Evolutionary conservation across 1,284 basidiomycete species (phyloP).

Genomic region (Exobasidium cylindrosporum): DNA sequence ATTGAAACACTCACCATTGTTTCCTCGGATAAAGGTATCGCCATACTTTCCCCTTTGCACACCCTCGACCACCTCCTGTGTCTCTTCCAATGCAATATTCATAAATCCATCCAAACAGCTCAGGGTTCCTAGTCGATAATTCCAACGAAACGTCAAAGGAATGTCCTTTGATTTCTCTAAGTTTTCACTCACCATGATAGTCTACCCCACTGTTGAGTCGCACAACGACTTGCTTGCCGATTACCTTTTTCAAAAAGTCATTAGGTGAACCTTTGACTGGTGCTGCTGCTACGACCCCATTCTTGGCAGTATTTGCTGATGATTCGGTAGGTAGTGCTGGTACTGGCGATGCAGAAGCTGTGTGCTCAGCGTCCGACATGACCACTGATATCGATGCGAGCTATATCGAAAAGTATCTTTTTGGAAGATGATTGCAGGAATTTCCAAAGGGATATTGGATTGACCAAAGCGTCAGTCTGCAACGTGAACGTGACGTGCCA

Average conservation of each 20-base stretch:
- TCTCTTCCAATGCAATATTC: conserved; percentile 98
- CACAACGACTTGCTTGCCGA: conserved; percentile 91
- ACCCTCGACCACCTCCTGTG: conserved; percentile 89
- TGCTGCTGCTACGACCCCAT: conserved; percentile 9
- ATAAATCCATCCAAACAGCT: conserved; percentile 89
- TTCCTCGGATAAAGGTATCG: conserved; percentile 91
- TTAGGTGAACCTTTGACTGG: conserved; percentile 17
- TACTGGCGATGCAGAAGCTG: neutral
- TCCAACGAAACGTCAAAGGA: neutral
- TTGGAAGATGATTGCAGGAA: too few species aligned
- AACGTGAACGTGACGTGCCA: too few species aligned
- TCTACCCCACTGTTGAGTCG: conserved; percentile 92
- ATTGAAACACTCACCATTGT: conserved; percentile 72
- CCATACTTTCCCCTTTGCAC: conserved; percentile 81
- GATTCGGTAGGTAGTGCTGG: neutral
- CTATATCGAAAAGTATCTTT: too few species aligned
- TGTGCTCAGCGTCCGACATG: neutral
- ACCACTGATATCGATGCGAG: too few species aligned
- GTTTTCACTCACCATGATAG: conserved; percentile 72
- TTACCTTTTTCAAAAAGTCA: conserved; percentile 62
- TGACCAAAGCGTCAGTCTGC: too few species aligned
- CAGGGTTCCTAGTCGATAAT: conserved; percentile 68
- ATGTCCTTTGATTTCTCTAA: neutral
- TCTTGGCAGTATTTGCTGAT: neutral
- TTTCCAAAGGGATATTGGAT: too few species aligned